A percentile compares a stretch with the other conserved stretches of the same genome.
phyloP scores from a whole-genome alignment of 371 early-diverging fungal species.

The Apophysomyces elegans region DNA sequence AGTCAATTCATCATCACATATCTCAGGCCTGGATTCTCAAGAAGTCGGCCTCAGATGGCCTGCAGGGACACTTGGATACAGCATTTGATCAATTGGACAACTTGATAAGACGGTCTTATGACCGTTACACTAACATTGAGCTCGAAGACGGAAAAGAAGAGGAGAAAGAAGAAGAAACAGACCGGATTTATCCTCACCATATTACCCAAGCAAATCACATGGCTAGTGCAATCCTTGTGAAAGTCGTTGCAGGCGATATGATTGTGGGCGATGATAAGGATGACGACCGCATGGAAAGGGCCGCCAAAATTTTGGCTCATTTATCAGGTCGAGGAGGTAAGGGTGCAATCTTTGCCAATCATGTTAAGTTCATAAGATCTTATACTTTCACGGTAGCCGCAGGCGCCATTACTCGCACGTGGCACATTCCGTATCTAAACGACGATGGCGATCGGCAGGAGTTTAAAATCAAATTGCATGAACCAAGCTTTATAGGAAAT shows the following conservation, averaged over 20 bases:
- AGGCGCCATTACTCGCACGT: slow-evolving; percentile 52
- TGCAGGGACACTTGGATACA: slow-evolving; percentile 16
- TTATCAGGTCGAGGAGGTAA: slow-evolving; percentile 55
- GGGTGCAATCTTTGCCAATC: not conserved
- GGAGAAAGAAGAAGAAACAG: slow-evolving; percentile 21
- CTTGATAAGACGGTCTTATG: slow-evolving; percentile 38
- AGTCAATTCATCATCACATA: slow-evolving; percentile 20
- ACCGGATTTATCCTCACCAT: slow-evolving; percentile 28
- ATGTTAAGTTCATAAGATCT: not conserved
- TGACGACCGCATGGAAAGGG: slow-evolving; percentile 41
- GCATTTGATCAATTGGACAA: slow-evolving; percentile 29
- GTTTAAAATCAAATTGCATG: slow-evolving; percentile 38
- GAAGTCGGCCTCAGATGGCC: slow-evolving; percentile 1
- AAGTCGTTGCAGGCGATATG: slow-evolving; percentile 34
- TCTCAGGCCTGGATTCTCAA: not conserved
- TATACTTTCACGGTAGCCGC: slow-evolving; percentile 29
- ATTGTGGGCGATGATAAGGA: slow-evolving; percentile 30
- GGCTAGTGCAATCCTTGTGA: slow-evolving; percentile 24
- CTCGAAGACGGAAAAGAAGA: slow-evolving; percentile 25
- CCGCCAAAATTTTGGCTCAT: slow-evolving; percentile 46
- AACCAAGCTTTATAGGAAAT: slow-evolving; percentile 51
- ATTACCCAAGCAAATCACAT: slow-evolving; percentile 32
- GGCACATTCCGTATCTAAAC: slow-evolving; percentile 51
- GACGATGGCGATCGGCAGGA: slow-evolving; percentile 30
- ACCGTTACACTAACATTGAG: slow-evolving; percentile 37